Evolutionary conservation across 257 asterid species (phyloP), one percentile per base, ranked within the genome.

Genomic region (Solanum stenotomum): DNA sequence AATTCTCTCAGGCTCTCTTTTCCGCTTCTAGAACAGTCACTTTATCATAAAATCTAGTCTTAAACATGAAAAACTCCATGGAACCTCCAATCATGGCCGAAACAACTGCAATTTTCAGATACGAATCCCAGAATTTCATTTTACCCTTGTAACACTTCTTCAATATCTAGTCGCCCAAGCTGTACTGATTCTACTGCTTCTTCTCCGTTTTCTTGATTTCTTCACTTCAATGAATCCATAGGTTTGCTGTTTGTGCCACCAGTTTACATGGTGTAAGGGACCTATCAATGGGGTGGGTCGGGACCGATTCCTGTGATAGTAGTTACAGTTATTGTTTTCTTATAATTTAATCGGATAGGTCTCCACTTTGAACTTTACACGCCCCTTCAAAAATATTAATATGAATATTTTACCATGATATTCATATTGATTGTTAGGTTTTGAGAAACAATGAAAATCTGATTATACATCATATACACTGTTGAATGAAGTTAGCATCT

Each of bases 1-100:
- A 89, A 56, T 34, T 94, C 89, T 97, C 99, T 95, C 94, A 93
- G 71, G 95, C 97, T 90, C 96, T 92, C 91, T 93, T 97, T 93
- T 97, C 98, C 1, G 98, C 89, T 92, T 96, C 99, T 89, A 97
- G 46, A 87, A 91, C 98, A 38, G 98, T 93, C 83, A 96, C 99
- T 88, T 95, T 96, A 88, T 97, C 99, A 89, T 97, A 97, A 94
- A 97, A 95, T 86, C 98, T 98, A 88, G 98, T 95, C 90, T 97
- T 95, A 93, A 97, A 94, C 98, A 97, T 97, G 96, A 97, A 93
- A 10, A 94, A 65, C 86, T 97, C 99, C 98, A 96, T 94, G 52
- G 97, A 95, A 86, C 96, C 98, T 84, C 99, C 98, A 86, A 97
- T 87, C 89, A 91, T 87, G 11, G 97, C 96, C 15, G 94, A 91